Evolutionary conservation across 768 basidiomycete species (phyloP).

Genomic region (Neoboletus brunneissimus): DNA sequence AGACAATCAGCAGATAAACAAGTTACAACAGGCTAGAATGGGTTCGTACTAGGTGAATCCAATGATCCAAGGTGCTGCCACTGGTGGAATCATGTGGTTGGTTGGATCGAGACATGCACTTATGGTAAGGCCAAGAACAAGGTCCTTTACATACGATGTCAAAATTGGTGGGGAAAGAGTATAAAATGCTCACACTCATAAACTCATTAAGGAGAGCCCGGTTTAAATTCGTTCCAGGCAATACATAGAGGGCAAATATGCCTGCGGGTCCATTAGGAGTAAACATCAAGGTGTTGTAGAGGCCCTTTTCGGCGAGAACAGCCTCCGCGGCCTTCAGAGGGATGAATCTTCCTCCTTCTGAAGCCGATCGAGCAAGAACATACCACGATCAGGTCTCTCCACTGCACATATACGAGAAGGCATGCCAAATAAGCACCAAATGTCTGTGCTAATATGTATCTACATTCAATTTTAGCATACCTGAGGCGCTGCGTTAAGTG

Average conservation of each 20-base stretch:
- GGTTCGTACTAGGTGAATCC: conserved; percentile 56
- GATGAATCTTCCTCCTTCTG: not conserved
- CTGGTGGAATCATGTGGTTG: conserved; percentile 55
- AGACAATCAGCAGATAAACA: not conserved
- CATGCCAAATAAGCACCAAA: conserved; percentile 63
- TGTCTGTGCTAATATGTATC: conserved; percentile 66
- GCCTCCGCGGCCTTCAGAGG: conserved; percentile 26
- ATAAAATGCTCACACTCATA: conserved; percentile 27
- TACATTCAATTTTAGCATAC: conserved; percentile 25
- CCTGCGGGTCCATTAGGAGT: conserved; percentile 36
- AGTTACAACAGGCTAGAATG: not conserved
- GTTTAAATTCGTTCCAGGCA: conserved; percentile 30
- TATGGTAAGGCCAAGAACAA: conserved; percentile 21
- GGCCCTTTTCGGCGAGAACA: conserved; percentile 25
- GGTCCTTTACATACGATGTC: conserved; percentile 7
- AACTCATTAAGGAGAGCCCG: conserved; percentile 41
- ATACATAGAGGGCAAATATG: conserved; percentile 37
- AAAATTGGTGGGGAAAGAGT: not conserved
- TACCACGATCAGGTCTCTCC: conserved; percentile 49
- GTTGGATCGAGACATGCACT: conserved; percentile 43
- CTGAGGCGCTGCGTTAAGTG: not conserved
- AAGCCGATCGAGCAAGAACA: conserved; percentile 43
- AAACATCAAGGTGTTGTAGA: conserved; percentile 35
- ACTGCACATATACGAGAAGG: conserved; percentile 60
- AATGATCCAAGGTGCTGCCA: conserved; percentile 50